phyloP scores from a whole-genome alignment of 2,329 filamentous ascomycete genomes.

The Massarina eburnea region DNA sequence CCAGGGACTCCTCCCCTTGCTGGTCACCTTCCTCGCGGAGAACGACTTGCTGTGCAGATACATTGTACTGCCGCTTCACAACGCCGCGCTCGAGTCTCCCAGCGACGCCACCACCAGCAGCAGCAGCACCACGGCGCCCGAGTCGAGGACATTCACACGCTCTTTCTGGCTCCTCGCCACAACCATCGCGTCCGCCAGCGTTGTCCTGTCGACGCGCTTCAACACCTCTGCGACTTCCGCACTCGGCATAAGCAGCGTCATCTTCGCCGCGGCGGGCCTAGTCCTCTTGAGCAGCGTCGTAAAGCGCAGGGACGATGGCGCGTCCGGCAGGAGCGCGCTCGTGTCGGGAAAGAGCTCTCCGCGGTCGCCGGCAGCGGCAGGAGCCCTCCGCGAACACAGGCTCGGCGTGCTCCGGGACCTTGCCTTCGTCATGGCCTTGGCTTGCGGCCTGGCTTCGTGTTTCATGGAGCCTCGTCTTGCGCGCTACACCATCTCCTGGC shows the following conservation, averaged over 20 bases:
- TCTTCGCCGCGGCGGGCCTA: slow-evolving; percentile 45
- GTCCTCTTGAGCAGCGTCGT: slow-evolving; percentile 44
- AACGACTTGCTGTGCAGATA: slow-evolving; percentile 27
- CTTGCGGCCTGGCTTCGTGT: slow-evolving; percentile 30
- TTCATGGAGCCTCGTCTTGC: slow-evolving; percentile 32
- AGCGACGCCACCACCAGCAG: slow-evolving; percentile 14
- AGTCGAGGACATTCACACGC: slow-evolving; percentile 16
- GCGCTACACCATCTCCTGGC: slow-evolving; percentile 29
- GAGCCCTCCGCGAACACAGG: slow-evolving; percentile 22
- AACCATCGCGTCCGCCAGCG: slow-evolving; percentile 38
- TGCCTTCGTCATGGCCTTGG: slow-evolving; percentile 24
- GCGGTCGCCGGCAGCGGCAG: slow-evolving; percentile 28
- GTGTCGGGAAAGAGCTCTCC: slow-evolving; percentile 40
- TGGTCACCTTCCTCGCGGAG: slow-evolving; percentile 34
- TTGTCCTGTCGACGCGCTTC: slow-evolving; percentile 37
- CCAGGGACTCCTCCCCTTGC: slow-evolving; percentile 40
- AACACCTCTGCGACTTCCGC: slow-evolving; percentile 39
- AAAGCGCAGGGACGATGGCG: slow-evolving; percentile 25
- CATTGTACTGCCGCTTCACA: slow-evolving; percentile 24
- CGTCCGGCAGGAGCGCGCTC: slow-evolving; percentile 28
- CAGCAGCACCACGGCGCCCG: slow-evolving; percentile 16
- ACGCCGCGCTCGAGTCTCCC: slow-evolving; percentile 21
- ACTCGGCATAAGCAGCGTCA: slow-evolving; percentile 46
- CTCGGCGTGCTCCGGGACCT: slow-evolving; percentile 33
- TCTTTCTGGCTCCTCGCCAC: slow-evolving; percentile 36